Evolutionary conservation across 2,329 filamentous ascomycete species (phyloP).

Genomic region (Colletotrichum agaves): DNA sequence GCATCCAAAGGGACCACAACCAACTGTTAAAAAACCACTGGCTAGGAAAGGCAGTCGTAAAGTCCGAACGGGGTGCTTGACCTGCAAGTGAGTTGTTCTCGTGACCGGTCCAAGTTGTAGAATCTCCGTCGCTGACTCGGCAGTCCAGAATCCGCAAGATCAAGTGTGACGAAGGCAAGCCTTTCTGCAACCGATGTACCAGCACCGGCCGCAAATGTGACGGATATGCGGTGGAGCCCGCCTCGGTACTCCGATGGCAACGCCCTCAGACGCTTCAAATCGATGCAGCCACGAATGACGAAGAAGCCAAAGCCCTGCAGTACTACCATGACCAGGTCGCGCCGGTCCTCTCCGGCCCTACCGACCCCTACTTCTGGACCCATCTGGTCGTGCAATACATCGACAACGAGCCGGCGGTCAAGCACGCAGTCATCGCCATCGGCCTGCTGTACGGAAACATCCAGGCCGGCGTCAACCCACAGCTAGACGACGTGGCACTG

Average conservation of each 20-base stretch:
- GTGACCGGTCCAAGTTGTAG: not conserved
- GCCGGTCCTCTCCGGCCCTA: slow-evolving; percentile 23
- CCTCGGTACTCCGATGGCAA: slow-evolving; percentile 12
- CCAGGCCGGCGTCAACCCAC: not conserved
- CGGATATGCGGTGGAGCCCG: slow-evolving; percentile 53
- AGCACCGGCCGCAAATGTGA: slow-evolving; percentile 67
- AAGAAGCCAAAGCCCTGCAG: slow-evolving; percentile 23
- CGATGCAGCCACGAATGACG: not conserved
- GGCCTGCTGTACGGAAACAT: slow-evolving; percentile 37
- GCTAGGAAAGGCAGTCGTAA: slow-evolving; percentile 42
- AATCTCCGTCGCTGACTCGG: not conserved
- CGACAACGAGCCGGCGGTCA: slow-evolving; percentile 19
- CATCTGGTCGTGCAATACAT: slow-evolving; percentile 31
- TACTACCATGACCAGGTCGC: slow-evolving; percentile 21
- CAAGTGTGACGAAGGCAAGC: slow-evolving; percentile 67
- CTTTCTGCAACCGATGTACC: slow-evolving; percentile 62
- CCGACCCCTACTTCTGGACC: slow-evolving; percentile 35
- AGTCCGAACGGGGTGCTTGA: slow-evolving; percentile 62
- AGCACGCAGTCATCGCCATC: slow-evolving; percentile 27
- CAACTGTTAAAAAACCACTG: not conserved
- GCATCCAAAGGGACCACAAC: not conserved
- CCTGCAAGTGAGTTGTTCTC: slow-evolving; percentile 59
- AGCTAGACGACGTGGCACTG: slow-evolving; percentile 13
- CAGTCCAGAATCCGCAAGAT: slow-evolving; percentile 60
- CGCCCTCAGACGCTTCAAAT: slow-evolving; percentile 11